These are phyloP conservation scores for Larix sibirica DNA, from an alignment of 83 land plant species.

Conservation along the genomic window DNA sequence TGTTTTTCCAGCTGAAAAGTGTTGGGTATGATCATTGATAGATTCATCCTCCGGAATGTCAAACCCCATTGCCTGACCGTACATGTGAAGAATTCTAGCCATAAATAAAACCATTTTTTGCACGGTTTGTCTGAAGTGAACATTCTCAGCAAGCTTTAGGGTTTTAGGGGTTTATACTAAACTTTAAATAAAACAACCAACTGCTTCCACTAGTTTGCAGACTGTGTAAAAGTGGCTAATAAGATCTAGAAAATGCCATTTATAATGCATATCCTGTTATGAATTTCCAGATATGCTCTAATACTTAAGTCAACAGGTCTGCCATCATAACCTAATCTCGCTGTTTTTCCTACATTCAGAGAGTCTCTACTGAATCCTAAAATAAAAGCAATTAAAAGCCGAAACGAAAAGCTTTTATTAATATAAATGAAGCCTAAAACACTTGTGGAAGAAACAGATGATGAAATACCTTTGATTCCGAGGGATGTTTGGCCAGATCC, in stretches of 20 bases:
- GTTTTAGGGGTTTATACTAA: neutral
- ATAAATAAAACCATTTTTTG: neutral
- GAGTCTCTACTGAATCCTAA: too few species aligned
- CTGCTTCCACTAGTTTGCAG: neutral
- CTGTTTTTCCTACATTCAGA: too few species aligned
- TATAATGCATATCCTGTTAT: neutral
- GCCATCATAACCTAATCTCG: too few species aligned
- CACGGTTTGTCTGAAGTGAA: neutral
- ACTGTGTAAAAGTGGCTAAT: neutral
- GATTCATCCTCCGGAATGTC: neutral
- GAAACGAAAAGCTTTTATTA: neutral
- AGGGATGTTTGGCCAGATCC: conserved; percentile 99
- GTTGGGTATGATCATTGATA: neutral
- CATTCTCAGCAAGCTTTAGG: neutral
- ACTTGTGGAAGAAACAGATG: neutral
- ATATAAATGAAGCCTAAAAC: neutral
- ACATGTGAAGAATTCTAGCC: neutral
- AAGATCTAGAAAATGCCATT: neutral
- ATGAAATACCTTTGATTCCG: conserved; percentile 88
- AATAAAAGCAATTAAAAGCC: neutral
- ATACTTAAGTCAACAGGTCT: too few species aligned
- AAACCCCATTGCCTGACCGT: too few species aligned
- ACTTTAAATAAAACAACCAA: neutral
- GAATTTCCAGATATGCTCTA: conserved; percentile 1
- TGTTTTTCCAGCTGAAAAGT: neutral